Evolutionary conservation across 2,329 filamentous ascomycete species (phyloP).

Genomic region (Colletotrichum melonis): DNA sequence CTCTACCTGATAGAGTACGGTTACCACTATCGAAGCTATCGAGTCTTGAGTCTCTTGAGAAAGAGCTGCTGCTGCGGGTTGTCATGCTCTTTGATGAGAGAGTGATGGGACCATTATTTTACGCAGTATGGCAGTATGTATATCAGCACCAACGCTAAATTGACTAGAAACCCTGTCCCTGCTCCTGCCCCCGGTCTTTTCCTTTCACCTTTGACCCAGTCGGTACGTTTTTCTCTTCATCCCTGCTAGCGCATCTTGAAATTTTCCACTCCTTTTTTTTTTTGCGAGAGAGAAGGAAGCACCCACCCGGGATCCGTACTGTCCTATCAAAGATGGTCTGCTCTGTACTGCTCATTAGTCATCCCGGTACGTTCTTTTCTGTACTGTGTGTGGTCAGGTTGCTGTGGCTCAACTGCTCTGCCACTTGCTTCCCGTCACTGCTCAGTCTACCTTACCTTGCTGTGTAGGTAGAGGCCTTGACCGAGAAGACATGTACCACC

Average conservation of each 20-base stretch:
- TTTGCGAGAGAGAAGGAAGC: background rate
- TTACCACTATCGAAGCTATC: background rate
- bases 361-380: slow-evolving; percentile 9
- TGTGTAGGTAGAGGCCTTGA: background rate
- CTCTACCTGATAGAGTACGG: too few relatives aligned
- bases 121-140: background rate
- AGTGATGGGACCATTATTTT: slow-evolving; percentile 34
- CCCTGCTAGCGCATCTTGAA: slow-evolving; percentile 21
- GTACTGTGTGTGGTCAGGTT: slow-evolving; percentile 1
- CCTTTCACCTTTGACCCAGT: background rate
- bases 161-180: slow-evolving; percentile 14
- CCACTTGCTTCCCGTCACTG: background rate
- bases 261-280: background rate
- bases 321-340: slow-evolving; percentile 29
- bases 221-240: background rate
- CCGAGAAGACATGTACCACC: background rate
- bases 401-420: background rate
- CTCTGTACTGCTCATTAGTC: slow-evolving; percentile 25
- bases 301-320: background rate
- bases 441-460: background rate
- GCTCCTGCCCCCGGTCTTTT: background rate
- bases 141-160: slow-evolving; percentile 30
- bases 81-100: slow-evolving; percentile 21
- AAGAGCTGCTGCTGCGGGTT: slow-evolving; percentile 1
- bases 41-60: background rate